Base-by-base conservation (phyloP, 1,139 yeast species). In the Kazachstania sp. region DNA sequence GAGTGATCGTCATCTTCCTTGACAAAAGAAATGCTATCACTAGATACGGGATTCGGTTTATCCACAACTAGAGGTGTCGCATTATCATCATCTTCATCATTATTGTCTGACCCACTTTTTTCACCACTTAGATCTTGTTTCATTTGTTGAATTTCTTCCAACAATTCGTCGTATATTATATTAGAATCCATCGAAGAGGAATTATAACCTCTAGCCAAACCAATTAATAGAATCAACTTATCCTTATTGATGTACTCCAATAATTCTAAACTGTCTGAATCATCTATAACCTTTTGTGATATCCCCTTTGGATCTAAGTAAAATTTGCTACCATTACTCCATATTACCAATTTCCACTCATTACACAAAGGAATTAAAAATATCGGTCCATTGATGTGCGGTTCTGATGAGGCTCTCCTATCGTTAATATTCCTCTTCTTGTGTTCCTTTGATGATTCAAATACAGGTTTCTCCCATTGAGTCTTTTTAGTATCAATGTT, bases 401-500 rank as follows among this genome's bases (percentile, higher is more conserved):
- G 15, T 32, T 23, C 26, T 32, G 3, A 9, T n/a, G 26, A 8
- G 13, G 6, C 9, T 7, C 26, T 18, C 4, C 26, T 36, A 13
- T 9, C 4, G 8, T 18, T n/a, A 8, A n/a, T n/a, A n/a, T 2
- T 13, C n/a, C 3, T 18, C 2, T 15, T 6, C 19, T 32, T 32
- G 4, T 15, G 4, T 7, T 13, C 28, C 6, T 4, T 4, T 8
- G 35, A 6, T 9, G 26, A 12, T 30, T 38, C 18, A 5, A 28
- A 78, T 15, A 70, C 77, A 0, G 97, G 97, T 53, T 79, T 77
- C 6, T 83, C 84, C 95, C 96, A 87, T 41, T 83, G 81, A 0
- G 95, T 80, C 55, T 79, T 79, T 49, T 79, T 75, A 0, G 95
- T 84, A 37, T 60, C 71, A 1, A 75, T 50, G 56, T 88, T 82